phyloP scores from a whole-genome alignment of 2,329 filamentous ascomycete genomes.

The Paraphoma chrysanthemicola region DNA sequence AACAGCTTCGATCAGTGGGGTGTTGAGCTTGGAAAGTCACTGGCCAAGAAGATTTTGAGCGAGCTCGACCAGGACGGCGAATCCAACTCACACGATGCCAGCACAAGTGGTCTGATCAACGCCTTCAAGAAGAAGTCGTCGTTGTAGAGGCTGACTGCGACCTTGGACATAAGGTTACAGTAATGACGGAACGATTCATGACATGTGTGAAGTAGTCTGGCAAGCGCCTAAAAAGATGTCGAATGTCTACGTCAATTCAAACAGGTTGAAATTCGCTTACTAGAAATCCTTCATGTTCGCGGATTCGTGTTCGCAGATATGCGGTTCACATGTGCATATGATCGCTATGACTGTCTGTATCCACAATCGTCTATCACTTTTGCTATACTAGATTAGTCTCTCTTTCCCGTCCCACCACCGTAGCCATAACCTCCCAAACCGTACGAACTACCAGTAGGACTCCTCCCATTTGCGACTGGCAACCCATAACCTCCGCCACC shows the following conservation, averaged over 20 bases:
- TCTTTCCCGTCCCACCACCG: slow-evolving; percentile 52
- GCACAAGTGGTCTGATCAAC: slow-evolving; percentile 86
- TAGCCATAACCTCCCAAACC: slow-evolving; percentile 53
- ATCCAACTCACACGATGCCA: slow-evolving; percentile 79
- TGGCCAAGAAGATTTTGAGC: slow-evolving; percentile 73
- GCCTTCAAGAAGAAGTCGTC: slow-evolving; percentile 84
- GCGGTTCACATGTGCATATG: neutral
- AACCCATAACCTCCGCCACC: slow-evolving; percentile 41
- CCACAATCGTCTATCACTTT: neutral
- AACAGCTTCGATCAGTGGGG: slow-evolving; percentile 99
- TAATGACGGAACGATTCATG: slow-evolving; percentile 6
- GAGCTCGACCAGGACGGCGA: slow-evolving; percentile 84
- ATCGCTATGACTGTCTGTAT: neutral
- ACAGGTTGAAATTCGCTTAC: too few species aligned
- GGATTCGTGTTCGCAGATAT: neutral
- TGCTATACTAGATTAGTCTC: slow-evolving; percentile 39
- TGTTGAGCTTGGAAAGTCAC: slow-evolving; percentile 94
- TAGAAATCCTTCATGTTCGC: neutral
- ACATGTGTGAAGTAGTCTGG: too few species aligned
- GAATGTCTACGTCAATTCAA: neutral
- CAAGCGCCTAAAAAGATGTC: neutral
- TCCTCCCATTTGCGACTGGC: slow-evolving; percentile 36
- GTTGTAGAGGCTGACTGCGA: slow-evolving; percentile 26
- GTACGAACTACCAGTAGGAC: slow-evolving; percentile 46
- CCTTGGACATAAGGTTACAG: too few species aligned